phyloP scores from a whole-genome alignment of 805 yeast species.

The Kodamaea restingae region DNA sequence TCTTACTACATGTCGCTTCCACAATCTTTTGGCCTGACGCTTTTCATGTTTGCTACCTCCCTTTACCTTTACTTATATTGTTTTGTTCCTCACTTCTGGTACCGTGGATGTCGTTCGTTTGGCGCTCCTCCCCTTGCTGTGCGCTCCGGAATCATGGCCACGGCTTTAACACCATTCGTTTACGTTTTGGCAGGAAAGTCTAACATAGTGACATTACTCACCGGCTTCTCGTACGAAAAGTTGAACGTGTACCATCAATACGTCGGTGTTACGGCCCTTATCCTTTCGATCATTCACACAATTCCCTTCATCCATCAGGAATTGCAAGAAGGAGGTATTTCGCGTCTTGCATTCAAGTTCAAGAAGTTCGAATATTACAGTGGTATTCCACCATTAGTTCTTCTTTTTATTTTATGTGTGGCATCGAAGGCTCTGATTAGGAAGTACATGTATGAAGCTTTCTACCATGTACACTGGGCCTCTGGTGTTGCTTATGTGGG shows the following conservation, averaged over 20 bases:
- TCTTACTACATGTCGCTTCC: slow-evolving; percentile 29
- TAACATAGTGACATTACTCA: slow-evolving; percentile 44
- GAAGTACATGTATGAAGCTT: slow-evolving; percentile 41
- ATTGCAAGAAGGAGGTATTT: slow-evolving; percentile 46
- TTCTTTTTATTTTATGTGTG: slow-evolving; percentile 41
- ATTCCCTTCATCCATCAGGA: slow-evolving; percentile 48
- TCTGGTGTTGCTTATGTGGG: slow-evolving; percentile 47
- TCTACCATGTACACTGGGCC: slow-evolving; percentile 52
- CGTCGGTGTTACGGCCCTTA: slow-evolving; percentile 38
- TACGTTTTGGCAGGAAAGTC: slow-evolving; percentile 50
- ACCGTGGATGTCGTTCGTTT: slow-evolving; percentile 49
- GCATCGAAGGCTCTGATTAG: slow-evolving; percentile 41
- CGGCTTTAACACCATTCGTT: slow-evolving; percentile 49
- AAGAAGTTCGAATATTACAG: slow-evolving; percentile 24
- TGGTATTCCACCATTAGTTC: slow-evolving; percentile 49
- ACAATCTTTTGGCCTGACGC: slow-evolving; percentile 34
- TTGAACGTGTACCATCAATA: slow-evolving; percentile 50
- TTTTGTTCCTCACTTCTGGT: slow-evolving; percentile 47
- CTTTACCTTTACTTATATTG: slow-evolving; percentile 35
- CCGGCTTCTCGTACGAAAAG: slow-evolving; percentile 56
- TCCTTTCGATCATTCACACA: slow-evolving; percentile 47
- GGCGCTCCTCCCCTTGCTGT: slow-evolving; percentile 59
- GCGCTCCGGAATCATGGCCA: slow-evolving; percentile 48
- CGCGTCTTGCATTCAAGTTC: slow-evolving; percentile 15
- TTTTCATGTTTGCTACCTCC: slow-evolving; percentile 32